Evolutionary conservation across 371 early-diverging fungal species (phyloP), one percentile per base, ranked within the genome.

Genomic region (Apophysomyces sp.): DNA sequence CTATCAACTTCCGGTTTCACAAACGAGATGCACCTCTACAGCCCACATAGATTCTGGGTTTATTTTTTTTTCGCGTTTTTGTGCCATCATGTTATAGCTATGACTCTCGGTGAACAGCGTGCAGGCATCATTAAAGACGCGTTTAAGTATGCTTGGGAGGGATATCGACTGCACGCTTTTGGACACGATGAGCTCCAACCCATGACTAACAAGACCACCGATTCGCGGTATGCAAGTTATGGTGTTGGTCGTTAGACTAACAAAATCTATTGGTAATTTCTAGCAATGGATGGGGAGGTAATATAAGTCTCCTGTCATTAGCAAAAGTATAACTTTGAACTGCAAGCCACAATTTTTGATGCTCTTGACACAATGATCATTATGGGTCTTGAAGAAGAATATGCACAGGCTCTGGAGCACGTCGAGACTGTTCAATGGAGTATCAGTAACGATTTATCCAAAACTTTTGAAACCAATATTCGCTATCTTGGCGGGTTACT

Each of bases 291-390:
- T 77, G 78, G 78, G 78, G 74, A 77, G 78, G 78, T 77, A 68
- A 9, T 41, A 62, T 27, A 29, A 53, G 12, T 36, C 86, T 86
- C 27, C 67, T 85, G 16, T 64, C 80, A n/a, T 51, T 86, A 41
- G 79, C 82, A 3, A 74, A 82, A 18, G 66, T 83, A 18, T 9
- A 63, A 77, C 27, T 63, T 72, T 58, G 69, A 83, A 27, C 0
- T 12, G 12, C 78, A 53, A 78, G 85, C 85, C 54, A 90, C 93
- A 1, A 82, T 93, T 60, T 79, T 94, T 27, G 96, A 96, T 69
- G 77, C 91, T 12, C 77, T 96, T 21, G 96, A 94, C 64, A 94
- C 96, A 2, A 80, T 92, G 57, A 65, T 84, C 29, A 75, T 98
- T 32, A 90, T 95, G 92, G 90, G 85, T 0, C 68, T 94, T 24